Evolutionary conservation across 2,329 filamentous ascomycete genomes (phyloP).

Genomic region (Aspergillus brunneoviolaceus): DNA sequence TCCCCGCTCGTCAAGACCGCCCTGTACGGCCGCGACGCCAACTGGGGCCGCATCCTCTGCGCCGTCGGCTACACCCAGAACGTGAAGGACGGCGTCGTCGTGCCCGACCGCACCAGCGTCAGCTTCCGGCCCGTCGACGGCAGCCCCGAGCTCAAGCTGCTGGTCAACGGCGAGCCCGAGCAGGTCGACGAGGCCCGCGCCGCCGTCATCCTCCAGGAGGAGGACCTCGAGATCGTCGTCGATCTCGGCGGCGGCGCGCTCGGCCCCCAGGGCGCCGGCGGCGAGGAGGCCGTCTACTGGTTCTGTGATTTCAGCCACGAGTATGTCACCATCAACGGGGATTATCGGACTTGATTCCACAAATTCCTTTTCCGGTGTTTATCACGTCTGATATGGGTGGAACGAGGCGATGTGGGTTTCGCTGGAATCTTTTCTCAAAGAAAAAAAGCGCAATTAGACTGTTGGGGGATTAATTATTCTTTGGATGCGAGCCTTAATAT

Average conservation of each 20-base stretch:
- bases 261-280: constrained; percentile 41
- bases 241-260: constrained; percentile 54
- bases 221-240: constrained; percentile 63
- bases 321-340: constrained; percentile 68
- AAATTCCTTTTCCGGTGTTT: too few relatives aligned
- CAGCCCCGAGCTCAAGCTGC: constrained; percentile 55
- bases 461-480: too few relatives aligned
- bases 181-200: constrained; percentile 61
- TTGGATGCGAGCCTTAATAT: too few relatives aligned
- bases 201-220: constrained; percentile 58
- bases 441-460: too few relatives aligned
- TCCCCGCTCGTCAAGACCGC: constrained; percentile 97
- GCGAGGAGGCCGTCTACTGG: constrained; percentile 60
- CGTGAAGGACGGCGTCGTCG: constrained; percentile 47
- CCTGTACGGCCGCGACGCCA: constrained; percentile 93
- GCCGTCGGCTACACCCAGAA: constrained; percentile 77
- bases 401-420: too few relatives aligned
- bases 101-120: constrained; percentile 58
- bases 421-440: too few relatives aligned
- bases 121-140: constrained; percentile 61
- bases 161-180: constrained; percentile 63
- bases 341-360: constrained; percentile 57
- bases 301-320: constrained; percentile 69
- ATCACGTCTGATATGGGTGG: background rate
- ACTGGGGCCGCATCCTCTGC: constrained; percentile 97